These are phyloP conservation scores for Pichia sp. DNA, from an alignment of 1,139 yeast genomes.

Conservation along the genomic window DNA sequence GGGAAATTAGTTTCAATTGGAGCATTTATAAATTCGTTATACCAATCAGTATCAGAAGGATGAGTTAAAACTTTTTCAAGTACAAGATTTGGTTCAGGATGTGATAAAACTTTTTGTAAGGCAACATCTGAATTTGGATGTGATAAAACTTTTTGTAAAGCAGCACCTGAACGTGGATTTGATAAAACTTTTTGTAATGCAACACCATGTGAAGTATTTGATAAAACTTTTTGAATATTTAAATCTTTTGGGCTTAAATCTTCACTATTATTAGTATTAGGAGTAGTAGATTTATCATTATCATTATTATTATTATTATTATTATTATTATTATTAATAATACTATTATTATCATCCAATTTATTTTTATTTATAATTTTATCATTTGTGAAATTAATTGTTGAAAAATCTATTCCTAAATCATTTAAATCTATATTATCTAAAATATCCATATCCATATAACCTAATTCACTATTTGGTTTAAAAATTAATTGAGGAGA, in stretches of 20 bases:
- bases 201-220: conserved; percentile 16
- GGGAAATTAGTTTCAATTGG: conserved; percentile 54
- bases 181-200: conserved; percentile 18
- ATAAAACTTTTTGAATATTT: conserved; percentile 14
- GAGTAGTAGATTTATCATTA: neutral
- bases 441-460: conserved; percentile 25
- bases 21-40: conserved; percentile 58
- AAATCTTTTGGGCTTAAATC: conserved; percentile 4
- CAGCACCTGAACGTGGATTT: conserved; percentile 17
- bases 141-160: conserved; percentile 17
- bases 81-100: conserved; percentile 17
- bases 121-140: conserved; percentile 19
- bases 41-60: conserved; percentile 43
- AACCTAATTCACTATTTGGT: conserved; percentile 23
- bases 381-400: conserved; percentile 4
- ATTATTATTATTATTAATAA: neutral
- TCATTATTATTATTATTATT: neutral
- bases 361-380: too few species aligned
- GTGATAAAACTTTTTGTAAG: conserved; percentile 18
- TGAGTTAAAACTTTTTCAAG: conserved; percentile 16
- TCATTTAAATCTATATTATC: conserved; percentile 33
- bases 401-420: conserved; percentile 26
- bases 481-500: conserved; percentile 56
- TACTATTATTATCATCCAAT: neutral
- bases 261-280: too few species aligned